phyloP scores from a whole-genome alignment of 768 basidiomycete genomes.

The Trametes gibbosa region DNA sequence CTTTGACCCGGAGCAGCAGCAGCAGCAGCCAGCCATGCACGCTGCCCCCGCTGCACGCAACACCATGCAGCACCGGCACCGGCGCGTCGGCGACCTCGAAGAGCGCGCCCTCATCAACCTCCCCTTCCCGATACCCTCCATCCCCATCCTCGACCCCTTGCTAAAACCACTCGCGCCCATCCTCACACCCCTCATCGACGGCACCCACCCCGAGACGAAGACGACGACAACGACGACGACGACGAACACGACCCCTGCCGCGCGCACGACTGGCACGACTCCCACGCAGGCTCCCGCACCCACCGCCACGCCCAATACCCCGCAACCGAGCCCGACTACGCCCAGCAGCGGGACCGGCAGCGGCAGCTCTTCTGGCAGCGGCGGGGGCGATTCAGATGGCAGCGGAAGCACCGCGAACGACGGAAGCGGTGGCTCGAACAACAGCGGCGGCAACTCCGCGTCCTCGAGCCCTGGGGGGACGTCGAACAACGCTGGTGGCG shows the following conservation, averaged over 20 bases:
- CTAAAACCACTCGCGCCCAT: constrained; percentile 31
- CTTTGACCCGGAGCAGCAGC: constrained; percentile 1
- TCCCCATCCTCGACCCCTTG: constrained; percentile 41
- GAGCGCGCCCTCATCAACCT: constrained; percentile 40
- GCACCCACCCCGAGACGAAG: constrained; percentile 4
- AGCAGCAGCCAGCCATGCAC: constrained; percentile 1
- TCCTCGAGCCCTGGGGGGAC: background rate
- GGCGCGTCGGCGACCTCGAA: constrained; percentile 22
- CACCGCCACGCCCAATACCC: background rate
- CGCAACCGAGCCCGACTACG: constrained; percentile 3
- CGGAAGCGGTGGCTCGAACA: background rate
- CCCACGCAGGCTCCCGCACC: constrained; percentile 3
- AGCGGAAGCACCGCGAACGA: constrained; percentile 1
- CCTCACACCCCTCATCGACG: constrained; percentile 29
- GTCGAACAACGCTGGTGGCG: background rate
- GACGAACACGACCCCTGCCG: background rate
- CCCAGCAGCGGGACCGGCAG: constrained; percentile 2
- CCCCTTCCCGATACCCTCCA: constrained; percentile 37
- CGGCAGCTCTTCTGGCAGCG: background rate
- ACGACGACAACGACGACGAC: background rate
- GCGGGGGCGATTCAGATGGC: background rate
- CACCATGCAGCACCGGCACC: constrained; percentile 11
- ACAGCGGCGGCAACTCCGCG: constrained; percentile 5
- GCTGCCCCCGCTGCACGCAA: background rate
- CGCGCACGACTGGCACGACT: background rate